Base-by-base conservation (phyloP, 2,329 filamentous ascomycete species). In the Stemphylium beticola region DNA sequence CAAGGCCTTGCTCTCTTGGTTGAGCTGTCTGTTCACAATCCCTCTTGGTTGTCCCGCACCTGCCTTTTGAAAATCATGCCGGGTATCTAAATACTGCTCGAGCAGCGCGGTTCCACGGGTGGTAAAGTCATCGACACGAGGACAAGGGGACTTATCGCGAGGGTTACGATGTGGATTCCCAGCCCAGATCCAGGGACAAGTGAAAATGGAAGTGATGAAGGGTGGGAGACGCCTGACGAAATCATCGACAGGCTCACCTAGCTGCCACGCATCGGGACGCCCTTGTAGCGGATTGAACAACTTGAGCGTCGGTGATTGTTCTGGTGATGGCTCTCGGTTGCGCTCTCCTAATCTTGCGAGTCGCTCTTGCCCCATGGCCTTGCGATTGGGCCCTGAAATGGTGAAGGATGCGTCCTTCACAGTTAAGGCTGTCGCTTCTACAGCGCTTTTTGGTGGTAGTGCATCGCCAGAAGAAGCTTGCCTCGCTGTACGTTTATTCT, bases 191-290 rank as follows among this genome's bases (percentile, higher is more conserved):
- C 90, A 95, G 0, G 83, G 82, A 2, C 82, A 79, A 0, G 76
- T 62, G 0, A 66, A 66, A 1, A 72, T 74, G 3, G 76, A 71
- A 2, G 78, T 73, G 1, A 82, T 87, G 3, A 82, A 81, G 0
- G 91, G 90, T 0, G 88, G 88, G 0, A 93, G 78, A 8, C 91
- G 85, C 8, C 76, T 55, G 2, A 95, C 74, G 64, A 96, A 96
- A 1, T 83, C 81, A 7, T 83, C 74, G 1, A 89, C 76, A 0
- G 82, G 83, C 68, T 93, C 90, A 1, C 77, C 77, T 24, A 87
- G 78, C 70, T 89, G 88, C 79, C 87, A 86, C 22, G 83, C 86
- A 57, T 67, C 72, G 0, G 72, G 48, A 1, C 80, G 53, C 31
- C 83, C 84, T 52, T 84, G 80, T 61, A 86, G 86, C 1, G 82